Evolutionary conservation across 352 stramenopile species (phyloP).

Genomic region (Pythium rhizo-oryzae): DNA sequence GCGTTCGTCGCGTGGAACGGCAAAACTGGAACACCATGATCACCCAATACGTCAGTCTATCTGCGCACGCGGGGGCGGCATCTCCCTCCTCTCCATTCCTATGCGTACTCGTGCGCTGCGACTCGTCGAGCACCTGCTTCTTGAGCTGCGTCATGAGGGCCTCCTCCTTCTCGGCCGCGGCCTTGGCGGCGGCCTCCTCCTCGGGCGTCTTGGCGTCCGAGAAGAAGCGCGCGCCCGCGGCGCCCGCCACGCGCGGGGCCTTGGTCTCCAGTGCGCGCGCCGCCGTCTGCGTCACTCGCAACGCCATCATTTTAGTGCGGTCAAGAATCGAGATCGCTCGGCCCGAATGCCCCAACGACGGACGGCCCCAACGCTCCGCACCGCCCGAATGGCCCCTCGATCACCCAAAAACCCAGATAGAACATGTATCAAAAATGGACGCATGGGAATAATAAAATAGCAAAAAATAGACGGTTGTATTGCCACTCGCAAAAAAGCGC

Average conservation of each 20-base stretch:
- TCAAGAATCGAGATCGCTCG: not conserved
- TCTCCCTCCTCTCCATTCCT: not conserved
- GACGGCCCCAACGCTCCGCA: slow-evolving; percentile 9
- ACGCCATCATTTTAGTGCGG: slow-evolving; percentile 27
- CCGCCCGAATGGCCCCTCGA: slow-evolving; percentile 19
- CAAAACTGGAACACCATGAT: slow-evolving; percentile 40
- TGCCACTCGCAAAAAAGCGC: slow-evolving; percentile 3
- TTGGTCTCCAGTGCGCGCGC: slow-evolving; percentile 27
- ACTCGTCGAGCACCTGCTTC: slow-evolving; percentile 47
- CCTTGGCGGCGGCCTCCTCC: slow-evolving; percentile 47
- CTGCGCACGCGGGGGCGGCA: no score
- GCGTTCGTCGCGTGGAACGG: slow-evolving; percentile 60
- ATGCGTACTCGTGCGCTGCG: slow-evolving; percentile 52
- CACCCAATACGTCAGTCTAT: not conserved
- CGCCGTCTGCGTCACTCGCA: slow-evolving; percentile 31
- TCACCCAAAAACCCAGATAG: slow-evolving; percentile 27
- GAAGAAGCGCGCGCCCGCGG: slow-evolving; percentile 38
- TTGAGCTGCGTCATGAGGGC: slow-evolving; percentile 44
- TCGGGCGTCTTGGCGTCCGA: slow-evolving; percentile 41
- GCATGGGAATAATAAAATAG: not conserved
- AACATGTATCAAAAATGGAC: slow-evolving; percentile 5
- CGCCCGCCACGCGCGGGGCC: slow-evolving; percentile 8
- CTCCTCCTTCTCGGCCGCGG: slow-evolving; percentile 46
- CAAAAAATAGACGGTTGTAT: slow-evolving; percentile 17
- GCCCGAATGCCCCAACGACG: not conserved